Evolutionary conservation across 768 basidiomycete genomes (phyloP), one percentile per base, ranked within the genome.

Genomic region (Lactifluus echinatus): DNA sequence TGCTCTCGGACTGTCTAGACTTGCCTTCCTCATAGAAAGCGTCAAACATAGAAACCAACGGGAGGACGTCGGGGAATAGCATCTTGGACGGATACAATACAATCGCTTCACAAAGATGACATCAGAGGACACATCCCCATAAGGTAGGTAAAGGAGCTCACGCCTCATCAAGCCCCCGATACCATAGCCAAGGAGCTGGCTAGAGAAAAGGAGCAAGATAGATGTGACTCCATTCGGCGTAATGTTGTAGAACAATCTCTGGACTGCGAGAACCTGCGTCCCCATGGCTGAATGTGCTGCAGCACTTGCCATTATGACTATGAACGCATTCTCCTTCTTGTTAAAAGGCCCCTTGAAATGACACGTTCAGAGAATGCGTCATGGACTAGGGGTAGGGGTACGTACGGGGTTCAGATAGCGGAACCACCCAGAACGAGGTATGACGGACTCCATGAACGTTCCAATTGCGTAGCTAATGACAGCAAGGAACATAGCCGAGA

Each of bases 271-370:
- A 6, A 81, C 73, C 47, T 81, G 79, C 0, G 79, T 81, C 2
- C 73, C 80, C 14, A 81, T 71, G 3, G 80, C 79, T 0, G 76
- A 74, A 44, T 75, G 79, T 15, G 79, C 75, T 3, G 79, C 79
- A 2, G 80, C 78, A 56, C 76, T 74, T 21, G 80, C 64, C 80
- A 81, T 81, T 55, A 81, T 79, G 10, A 81, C 73, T 33, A 81
- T 76, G 60, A 81, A 79, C 0, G 79, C 77, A 65, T 79, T 78
- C 64, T 82, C 80, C 55, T 81, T 81, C 66, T 78, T 81, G 66
- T 81, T 81, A 68, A 80, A 81, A 2, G 80, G 77, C 24, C 76
- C 73, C 79, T 80, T 40, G 31, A 36, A 29, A 19, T 50, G 49
- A 63, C 29, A 56, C 28, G 50, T 48, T 42, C 50, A 31, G 15